Conservation (phyloP, 441 rosid genomes). For the Arabidopsis lyrata region DNA sequence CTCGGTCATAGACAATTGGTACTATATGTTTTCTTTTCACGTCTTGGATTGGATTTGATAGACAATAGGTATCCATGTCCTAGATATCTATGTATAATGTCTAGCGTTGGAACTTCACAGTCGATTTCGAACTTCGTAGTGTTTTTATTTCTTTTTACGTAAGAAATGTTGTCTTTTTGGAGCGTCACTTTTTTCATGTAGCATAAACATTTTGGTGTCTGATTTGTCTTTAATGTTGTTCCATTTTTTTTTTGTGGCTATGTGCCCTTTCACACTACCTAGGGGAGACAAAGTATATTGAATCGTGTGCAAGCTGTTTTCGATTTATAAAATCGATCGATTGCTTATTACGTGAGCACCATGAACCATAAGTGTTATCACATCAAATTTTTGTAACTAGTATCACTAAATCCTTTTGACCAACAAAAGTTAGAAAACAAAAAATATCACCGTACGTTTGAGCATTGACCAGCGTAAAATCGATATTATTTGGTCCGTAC, state of each 20-base stretch:
- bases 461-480: neutral
- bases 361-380: neutral
- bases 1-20: conserved; percentile 3
- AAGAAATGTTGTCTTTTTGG: neutral
- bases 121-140: neutral
- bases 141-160: neutral
- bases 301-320: neutral
- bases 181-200: neutral
- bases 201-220: neutral
- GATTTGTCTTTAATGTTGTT: neutral
- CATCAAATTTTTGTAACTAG: neutral
- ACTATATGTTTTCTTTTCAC: neutral
- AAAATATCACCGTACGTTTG: neutral
- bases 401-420: neutral
- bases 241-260: neutral
- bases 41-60: neutral
- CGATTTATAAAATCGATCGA: neutral
- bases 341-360: conserved; percentile 14
- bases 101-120: neutral
- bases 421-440: neutral
- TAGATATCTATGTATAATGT: neutral
- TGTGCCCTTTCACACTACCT: neutral
- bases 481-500: neutral
- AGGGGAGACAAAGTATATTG: neutral
- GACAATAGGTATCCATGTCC: neutral